phyloP scores from a whole-genome alignment of 768 basidiomycete genomes.

The Clitopilus passeckerianus region DNA sequence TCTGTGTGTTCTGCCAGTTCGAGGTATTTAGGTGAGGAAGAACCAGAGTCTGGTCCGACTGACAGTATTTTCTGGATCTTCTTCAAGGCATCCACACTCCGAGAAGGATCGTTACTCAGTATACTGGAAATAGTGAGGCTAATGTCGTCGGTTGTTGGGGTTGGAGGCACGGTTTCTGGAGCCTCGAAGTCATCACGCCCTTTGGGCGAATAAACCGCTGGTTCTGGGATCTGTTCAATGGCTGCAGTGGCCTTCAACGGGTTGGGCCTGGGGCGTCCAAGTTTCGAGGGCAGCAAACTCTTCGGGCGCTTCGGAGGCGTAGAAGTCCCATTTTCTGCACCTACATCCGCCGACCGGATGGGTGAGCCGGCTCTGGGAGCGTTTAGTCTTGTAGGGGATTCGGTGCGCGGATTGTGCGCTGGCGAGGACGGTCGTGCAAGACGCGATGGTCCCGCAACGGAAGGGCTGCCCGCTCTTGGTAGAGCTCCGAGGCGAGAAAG shows the following conservation, averaged over 20 bases:
- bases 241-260: slow-evolving; percentile 19
- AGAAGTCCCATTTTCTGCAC: neutral
- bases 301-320: slow-evolving; percentile 40
- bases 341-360: neutral
- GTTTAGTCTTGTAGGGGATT: slow-evolving; percentile 34
- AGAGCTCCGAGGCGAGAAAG: slow-evolving; percentile 10
- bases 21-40: slow-evolving; percentile 63
- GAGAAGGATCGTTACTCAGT: slow-evolving; percentile 77
- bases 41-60: slow-evolving; percentile 68
- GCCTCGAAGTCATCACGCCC: slow-evolving; percentile 1
- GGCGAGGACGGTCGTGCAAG: slow-evolving; percentile 47
- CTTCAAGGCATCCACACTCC: slow-evolving; percentile 92
- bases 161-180: slow-evolving; percentile 22
- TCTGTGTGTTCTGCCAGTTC: slow-evolving; percentile 78
- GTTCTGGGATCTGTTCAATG: slow-evolving; percentile 8
- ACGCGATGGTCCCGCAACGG: slow-evolving; percentile 22
- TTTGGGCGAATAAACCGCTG: slow-evolving; percentile 21
- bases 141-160: slow-evolving; percentile 51
- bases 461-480: slow-evolving; percentile 23
- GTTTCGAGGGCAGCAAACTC: slow-evolving; percentile 69
- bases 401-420: slow-evolving; percentile 29
- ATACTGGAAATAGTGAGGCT: slow-evolving; percentile 85
- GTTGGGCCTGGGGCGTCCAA: slow-evolving; percentile 60
- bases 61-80: slow-evolving; percentile 85
- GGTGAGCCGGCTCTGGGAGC: slow-evolving; percentile 38